Evolutionary conservation across 441 rosid genomes (phyloP).

Genomic region (Dalechampia spathulata): DNA sequence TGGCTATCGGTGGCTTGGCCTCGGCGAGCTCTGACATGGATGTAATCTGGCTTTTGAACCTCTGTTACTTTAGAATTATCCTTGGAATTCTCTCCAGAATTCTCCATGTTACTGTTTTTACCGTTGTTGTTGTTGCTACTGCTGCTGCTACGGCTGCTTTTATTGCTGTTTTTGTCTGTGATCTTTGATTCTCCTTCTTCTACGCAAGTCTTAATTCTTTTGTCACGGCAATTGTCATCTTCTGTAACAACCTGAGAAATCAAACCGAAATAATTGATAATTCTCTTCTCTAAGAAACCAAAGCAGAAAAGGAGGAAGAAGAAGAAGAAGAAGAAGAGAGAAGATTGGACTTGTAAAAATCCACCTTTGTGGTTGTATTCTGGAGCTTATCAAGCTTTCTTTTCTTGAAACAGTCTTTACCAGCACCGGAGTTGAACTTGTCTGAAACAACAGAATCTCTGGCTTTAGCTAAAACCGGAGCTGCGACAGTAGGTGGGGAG

Average conservation of each 20-base stretch:
- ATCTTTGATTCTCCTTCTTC: conserved; percentile 40
- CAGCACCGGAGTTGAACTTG: conserved; percentile 22
- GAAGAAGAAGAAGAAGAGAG: too few relatives aligned
- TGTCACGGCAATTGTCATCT: conserved; percentile 25
- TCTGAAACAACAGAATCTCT: conserved; percentile 25
- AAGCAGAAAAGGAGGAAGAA: too few relatives aligned
- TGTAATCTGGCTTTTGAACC: conserved; percentile 65
- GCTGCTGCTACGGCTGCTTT: conserved; percentile 28
- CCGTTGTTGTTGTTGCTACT: conserved; percentile 16
- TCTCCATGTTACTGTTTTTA: conserved; percentile 25
- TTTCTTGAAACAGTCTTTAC: conserved; percentile 43
- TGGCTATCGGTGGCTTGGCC: conserved; percentile 98
- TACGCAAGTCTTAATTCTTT: conserved; percentile 33
- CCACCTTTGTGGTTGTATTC: conserved; percentile 23
- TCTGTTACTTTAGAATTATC: conserved; percentile 48
- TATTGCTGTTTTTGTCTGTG: conserved; percentile 30
- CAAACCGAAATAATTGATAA: too few relatives aligned
- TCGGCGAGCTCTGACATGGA: conserved; percentile 88
- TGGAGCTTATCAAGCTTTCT: conserved; percentile 39
- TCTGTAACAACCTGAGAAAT: conserved; percentile 32
- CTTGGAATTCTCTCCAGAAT: conserved; percentile 40
- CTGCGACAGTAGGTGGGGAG: conserved; percentile 28
- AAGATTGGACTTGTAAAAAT: too few relatives aligned
- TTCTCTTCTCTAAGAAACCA: too few relatives aligned
- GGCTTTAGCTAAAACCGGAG: conserved; percentile 12